These are phyloP conservation scores for Ambispora gerdemannii DNA, from an alignment of 192 early-diverging fungal genomes.

Conservation along the genomic window DNA sequence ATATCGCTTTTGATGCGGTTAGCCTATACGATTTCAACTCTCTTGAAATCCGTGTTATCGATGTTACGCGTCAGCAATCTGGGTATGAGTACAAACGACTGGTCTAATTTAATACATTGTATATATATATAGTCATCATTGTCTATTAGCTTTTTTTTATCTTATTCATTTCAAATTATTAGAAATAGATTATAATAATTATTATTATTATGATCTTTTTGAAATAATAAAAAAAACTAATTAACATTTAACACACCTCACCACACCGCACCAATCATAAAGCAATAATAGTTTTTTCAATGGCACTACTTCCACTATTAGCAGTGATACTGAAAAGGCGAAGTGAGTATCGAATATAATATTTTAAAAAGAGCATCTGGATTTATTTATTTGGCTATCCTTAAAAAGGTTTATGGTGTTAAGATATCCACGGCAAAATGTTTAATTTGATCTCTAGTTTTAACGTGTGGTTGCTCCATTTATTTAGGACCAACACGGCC, in stretches of 20 bases:
- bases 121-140: background rate
- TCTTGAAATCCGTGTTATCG: slow-evolving; percentile 49
- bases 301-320: background rate
- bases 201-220: too few relatives aligned
- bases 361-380: too few relatives aligned
- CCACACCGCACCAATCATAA: too few relatives aligned
- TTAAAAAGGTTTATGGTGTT: too few relatives aligned
- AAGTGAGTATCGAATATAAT: slow-evolving; percentile 3
- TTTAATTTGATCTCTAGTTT: background rate
- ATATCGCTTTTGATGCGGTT: slow-evolving; percentile 73
- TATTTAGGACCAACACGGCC: background rate
- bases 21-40: slow-evolving; percentile 64
- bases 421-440: too few relatives aligned
- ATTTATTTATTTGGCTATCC: too few relatives aligned
- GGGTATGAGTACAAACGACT: slow-evolving; percentile 21
- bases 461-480: background rate
- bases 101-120: slow-evolving; percentile 4
- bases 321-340: background rate
- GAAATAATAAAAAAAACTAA: too few relatives aligned
- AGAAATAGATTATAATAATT: background rate
- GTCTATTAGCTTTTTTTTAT: background rate
- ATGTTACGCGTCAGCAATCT: slow-evolving; percentile 33
- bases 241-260: background rate
- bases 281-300: background rate
- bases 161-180: background rate